A percentile compares a stretch with the other conserved stretches of the same genome.
These are phyloP conservation scores for Aspergillus ustus DNA, from an alignment of 2,329 filamentous ascomycete species.

Conservation along the genomic window DNA sequence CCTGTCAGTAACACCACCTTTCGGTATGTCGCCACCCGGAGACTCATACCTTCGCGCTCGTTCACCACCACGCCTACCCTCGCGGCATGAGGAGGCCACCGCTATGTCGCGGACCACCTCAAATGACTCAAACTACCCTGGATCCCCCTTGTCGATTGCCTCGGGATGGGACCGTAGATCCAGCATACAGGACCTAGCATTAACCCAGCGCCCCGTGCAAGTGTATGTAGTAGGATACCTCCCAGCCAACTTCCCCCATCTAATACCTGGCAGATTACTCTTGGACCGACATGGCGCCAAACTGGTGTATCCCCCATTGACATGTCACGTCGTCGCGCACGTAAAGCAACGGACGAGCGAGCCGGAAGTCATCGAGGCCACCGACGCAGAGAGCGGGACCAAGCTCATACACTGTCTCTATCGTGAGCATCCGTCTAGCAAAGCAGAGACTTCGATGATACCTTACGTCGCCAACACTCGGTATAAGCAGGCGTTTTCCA, in stretches of 20 bases:
- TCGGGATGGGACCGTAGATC: constrained; percentile 9
- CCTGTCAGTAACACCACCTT: background rate
- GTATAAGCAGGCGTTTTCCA: background rate
- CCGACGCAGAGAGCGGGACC: constrained; percentile 1
- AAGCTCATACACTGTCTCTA: constrained; percentile 9
- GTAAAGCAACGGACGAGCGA: constrained; percentile 4
- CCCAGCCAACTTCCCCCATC: background rate
- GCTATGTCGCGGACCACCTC: background rate
- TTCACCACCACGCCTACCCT: background rate
- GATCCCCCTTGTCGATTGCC: background rate
- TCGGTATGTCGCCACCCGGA: background rate
- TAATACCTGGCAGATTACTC: constrained; percentile 1
- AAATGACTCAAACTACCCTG: background rate
- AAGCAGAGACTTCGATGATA: constrained; percentile 9
- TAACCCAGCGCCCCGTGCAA: constrained; percentile 3
- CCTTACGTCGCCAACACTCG: constrained; percentile 10
- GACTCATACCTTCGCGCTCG: background rate
- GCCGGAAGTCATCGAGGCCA: constrained; percentile 10
- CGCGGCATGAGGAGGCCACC: background rate
- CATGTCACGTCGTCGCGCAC: constrained; percentile 7
- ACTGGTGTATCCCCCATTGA: constrained; percentile 6
- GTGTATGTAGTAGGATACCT: constrained; percentile 1
- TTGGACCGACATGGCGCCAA: background rate
- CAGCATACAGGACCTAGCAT: background rate
- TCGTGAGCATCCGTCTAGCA: background rate